Evolutionary conservation across 495 filamentous ascomycete species (phyloP), one percentile per base, ranked within the genome.

Genomic region (Penicillium lagena): DNA sequence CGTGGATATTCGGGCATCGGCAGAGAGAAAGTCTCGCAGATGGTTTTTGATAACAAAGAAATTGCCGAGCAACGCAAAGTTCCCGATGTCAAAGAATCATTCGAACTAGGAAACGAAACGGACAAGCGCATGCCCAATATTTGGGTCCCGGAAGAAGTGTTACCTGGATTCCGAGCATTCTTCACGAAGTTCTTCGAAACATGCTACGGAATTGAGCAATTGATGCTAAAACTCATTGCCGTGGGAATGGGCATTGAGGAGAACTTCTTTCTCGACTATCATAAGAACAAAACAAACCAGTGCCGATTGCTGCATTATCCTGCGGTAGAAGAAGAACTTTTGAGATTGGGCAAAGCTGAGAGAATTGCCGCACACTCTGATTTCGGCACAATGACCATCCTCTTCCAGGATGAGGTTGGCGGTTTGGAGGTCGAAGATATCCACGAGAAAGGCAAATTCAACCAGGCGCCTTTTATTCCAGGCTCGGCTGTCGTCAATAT

Each of bases 91-190:
- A 51, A 51, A 70, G 79, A 82, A 58, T 74, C 68, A 50, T 81
- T 73, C 52, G 79, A 82, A 44, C 72, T 73, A 29, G 78, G 77
- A 2, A 77, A 70, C 42, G 64, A 75, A 40, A 52, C 64, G 1
- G 71, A 73, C 40, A 29, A 45, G 9, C 45, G 58, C 14, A 71
- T 78, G 50, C 73, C 74, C 9, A 82, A 81, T 40, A 63, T 79
- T 35, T 81, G 79, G 79, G 50, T 77, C 6, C 77, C 77, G 1
- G 68, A 78, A 35, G 59, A 68, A 2, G 56, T 66, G 4, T 58
- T 82, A 6, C 79, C 77, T 2, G 78, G 76, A 10, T 81, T 81
- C 52, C 66, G 70, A 11, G 48, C 52, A 29, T 81, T 79, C 56
- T 71, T 68, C 57, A 70, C 47, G 28, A 34, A 55, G 17, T 75